Evolutionary conservation across 129 eudicot species (phyloP).

Genomic region (Pulicaria dysenterica): DNA sequence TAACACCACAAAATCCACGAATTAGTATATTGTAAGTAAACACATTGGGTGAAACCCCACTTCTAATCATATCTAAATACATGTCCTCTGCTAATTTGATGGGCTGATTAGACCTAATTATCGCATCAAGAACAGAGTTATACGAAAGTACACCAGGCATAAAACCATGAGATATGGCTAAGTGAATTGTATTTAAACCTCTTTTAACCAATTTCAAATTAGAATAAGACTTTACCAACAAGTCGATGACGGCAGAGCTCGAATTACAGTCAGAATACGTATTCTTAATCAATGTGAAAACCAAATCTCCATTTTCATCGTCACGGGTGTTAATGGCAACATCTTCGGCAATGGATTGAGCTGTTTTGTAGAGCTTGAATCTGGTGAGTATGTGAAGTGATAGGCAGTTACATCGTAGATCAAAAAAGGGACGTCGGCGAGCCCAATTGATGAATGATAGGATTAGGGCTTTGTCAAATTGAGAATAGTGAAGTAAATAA

Average conservation of each 20-base stretch:
- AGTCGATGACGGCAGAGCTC: constrained; percentile 79
- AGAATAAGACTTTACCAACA: constrained; percentile 72
- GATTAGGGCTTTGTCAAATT: constrained; percentile 58
- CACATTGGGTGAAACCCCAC: constrained; percentile 72
- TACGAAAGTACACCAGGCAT: constrained; percentile 86
- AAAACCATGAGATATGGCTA: constrained; percentile 62
- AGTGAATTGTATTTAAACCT: constrained; percentile 58
- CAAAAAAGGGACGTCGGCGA: constrained; percentile 57
- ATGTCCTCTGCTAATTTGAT: constrained; percentile 47
- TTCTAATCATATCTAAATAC: constrained; percentile 49
- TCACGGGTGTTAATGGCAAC: constrained; percentile 30
- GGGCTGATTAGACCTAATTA: constrained; percentile 37
- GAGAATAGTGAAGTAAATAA: constrained; percentile 59
- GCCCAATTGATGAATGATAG: constrained; percentile 72
- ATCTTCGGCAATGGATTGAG: constrained; percentile 63
- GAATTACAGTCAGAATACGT: constrained; percentile 59
- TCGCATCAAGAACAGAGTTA: constrained; percentile 72
- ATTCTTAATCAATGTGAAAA: constrained; percentile 52
- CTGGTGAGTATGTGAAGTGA: constrained; percentile 77
- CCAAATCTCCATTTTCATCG: constrained; percentile 40
- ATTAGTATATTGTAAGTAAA: constrained; percentile 86
- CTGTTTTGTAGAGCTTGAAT: constrained; percentile 73
- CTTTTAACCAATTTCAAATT: constrained; percentile 60
- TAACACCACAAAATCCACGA: constrained; percentile 63
- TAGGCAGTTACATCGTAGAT: constrained; percentile 53